Percentiles rank a stretch among this genome's conserved stretches.
Evolutionary conservation across 2,329 filamentous ascomycete genomes (phyloP).

Genomic region (Colletotrichum neosansevieriae): DNA sequence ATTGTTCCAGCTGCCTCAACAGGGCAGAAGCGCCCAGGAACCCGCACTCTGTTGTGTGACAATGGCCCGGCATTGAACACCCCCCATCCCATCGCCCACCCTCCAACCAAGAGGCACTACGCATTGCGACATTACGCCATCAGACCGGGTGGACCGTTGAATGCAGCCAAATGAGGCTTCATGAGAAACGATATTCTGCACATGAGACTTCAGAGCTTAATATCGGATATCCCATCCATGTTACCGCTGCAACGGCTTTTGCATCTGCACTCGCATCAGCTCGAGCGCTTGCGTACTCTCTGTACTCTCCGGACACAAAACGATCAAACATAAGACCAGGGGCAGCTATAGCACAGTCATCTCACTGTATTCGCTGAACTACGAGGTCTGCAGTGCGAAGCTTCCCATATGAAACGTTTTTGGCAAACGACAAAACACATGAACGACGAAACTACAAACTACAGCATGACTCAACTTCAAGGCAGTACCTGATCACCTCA

Average conservation of each 20-base stretch:
- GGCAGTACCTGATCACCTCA: not conserved
- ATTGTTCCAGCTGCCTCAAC: slow-evolving; percentile 2
- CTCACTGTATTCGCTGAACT: not conserved
- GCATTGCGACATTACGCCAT: slow-evolving; percentile 12
- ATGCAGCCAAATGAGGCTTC: not conserved
- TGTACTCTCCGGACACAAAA: not conserved
- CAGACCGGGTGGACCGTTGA: slow-evolving; percentile 12
- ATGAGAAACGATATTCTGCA: slow-evolving; percentile 1
- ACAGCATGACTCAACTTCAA: not conserved
- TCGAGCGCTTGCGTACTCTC: not conserved
- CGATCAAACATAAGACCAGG: slow-evolving; percentile 1
- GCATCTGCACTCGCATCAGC: slow-evolving; percentile 13
- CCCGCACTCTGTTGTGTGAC: slow-evolving; percentile 18
- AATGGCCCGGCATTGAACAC: slow-evolving; percentile 1
- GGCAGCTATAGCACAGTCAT: not conserved
- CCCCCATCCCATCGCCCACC: slow-evolving; percentile 3
- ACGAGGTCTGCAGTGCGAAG: not conserved
- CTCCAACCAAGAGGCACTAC: not conserved
- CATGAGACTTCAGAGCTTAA: slow-evolving; percentile 1
- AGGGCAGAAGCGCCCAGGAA: not conserved
- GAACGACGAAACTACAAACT: not conserved
- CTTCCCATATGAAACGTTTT: slow-evolving; percentile 1
- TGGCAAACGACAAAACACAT: slow-evolving; percentile 4
- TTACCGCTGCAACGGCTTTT: slow-evolving; percentile 9
- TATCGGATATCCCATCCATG: slow-evolving; percentile 14